A percentile compares a stretch with the other conserved stretches of the same genome.
Evolutionary conservation across 1,139 yeast species (phyloP).

Genomic region (Zygoascus meyerae): DNA sequence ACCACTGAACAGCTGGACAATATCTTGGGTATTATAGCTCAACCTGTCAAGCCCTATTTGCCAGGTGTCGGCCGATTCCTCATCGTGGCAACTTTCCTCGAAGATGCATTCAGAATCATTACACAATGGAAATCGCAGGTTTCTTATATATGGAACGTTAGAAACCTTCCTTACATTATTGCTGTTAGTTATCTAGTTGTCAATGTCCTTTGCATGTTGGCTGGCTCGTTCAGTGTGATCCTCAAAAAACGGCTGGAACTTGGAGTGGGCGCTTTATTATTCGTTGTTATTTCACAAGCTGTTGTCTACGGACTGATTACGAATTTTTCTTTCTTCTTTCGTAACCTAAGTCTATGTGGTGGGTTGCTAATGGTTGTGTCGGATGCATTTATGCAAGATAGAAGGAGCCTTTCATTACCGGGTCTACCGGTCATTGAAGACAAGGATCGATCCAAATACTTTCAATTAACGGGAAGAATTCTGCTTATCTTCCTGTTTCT

Average conservation of each 20-base stretch:
- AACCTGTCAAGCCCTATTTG: conserved; percentile 38
- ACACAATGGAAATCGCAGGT: conserved; percentile 93
- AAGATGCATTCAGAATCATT: conserved; percentile 78
- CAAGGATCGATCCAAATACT: conserved; percentile 78
- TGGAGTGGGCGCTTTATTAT: conserved; percentile 66
- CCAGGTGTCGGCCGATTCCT: conserved; percentile 86
- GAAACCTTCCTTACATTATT: conserved; percentile 73
- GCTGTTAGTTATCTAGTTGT: conserved; percentile 61
- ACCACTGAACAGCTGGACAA: conserved; percentile 31
- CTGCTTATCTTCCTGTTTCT: conserved; percentile 78
- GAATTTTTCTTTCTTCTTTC: conserved; percentile 73
- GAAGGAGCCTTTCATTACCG: conserved; percentile 67
- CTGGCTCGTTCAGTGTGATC: conserved; percentile 68
- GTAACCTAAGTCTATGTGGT: conserved; percentile 88
- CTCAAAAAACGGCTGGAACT: conserved; percentile 62
- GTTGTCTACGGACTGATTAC: conserved; percentile 81
- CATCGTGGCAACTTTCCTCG: conserved; percentile 91
- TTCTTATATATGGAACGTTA: conserved; percentile 71
- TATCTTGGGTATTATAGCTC: conserved; percentile 32
- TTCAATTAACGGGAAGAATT: conserved; percentile 83
- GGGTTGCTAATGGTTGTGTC: conserved; percentile 86
- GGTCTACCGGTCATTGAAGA: conserved; percentile 86
- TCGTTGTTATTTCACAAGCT: conserved; percentile 80
- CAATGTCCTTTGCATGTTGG: conserved; percentile 66
- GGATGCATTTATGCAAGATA: conserved; percentile 81